Conservation (phyloP, 2,329 filamentous ascomycete genomes). For the Fusarium sp. region DNA sequence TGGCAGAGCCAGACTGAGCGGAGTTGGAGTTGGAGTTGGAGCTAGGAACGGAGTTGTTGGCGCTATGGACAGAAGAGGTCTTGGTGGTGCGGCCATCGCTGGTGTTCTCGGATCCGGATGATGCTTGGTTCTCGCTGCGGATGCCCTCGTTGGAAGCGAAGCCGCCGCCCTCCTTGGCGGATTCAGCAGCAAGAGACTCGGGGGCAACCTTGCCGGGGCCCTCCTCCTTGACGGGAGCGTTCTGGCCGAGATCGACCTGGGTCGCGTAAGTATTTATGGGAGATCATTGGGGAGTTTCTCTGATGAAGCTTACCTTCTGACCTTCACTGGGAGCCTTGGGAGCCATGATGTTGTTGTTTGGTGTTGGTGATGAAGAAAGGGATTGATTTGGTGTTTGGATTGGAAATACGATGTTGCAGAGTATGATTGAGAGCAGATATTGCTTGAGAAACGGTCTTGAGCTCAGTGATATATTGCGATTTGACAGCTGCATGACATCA, state of each 20-base stretch:
- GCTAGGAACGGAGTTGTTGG: constrained; percentile 4
- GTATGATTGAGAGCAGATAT: background rate
- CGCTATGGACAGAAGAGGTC: background rate
- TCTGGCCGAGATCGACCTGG: constrained; percentile 60
- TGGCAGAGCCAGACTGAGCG: constrained; percentile 13
- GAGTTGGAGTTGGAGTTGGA: background rate
- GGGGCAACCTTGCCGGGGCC: constrained; percentile 70
- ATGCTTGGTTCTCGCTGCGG: constrained; percentile 37
- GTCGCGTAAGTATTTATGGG: constrained; percentile 11
- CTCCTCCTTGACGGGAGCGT: constrained; percentile 67
- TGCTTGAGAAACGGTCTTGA: background rate
- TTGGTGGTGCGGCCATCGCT: constrained; percentile 10
- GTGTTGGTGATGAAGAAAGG: background rate
- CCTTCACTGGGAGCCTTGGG: constrained; percentile 32
- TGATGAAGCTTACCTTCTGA: constrained; percentile 38
- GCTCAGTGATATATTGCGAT: constrained; percentile 33
- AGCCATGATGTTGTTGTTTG: constrained; percentile 33
- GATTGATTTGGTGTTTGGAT: background rate
- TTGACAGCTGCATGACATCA: constrained; percentile 34
- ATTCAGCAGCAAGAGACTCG: constrained; percentile 83
- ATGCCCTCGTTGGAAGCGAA: constrained; percentile 71
- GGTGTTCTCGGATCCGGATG: constrained; percentile 14
- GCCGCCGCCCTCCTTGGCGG: constrained; percentile 66
- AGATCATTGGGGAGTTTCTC: background rate
- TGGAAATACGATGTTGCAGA: background rate